phyloP scores from a whole-genome alignment of 208 protist genomes.

The Leishmania tropica region DNA sequence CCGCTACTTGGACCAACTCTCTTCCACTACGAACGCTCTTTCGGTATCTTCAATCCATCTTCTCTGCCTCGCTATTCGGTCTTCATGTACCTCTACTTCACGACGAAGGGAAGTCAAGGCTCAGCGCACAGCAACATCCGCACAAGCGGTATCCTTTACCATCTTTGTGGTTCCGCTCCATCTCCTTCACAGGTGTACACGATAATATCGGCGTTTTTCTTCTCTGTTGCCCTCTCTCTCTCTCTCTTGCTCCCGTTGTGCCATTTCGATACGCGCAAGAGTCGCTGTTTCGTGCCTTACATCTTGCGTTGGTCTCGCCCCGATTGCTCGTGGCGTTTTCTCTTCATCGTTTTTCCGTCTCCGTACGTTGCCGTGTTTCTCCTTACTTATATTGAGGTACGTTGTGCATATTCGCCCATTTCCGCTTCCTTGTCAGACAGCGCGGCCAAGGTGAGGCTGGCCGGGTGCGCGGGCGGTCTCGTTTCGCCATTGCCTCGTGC shows the following conservation, averaged over 20 bases:
- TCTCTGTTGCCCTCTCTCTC: background rate
- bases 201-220: background rate
- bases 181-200: constrained; percentile 2
- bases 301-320: background rate
- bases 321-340: background rate
- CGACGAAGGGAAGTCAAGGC: background rate
- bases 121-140: background rate
- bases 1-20: background rate
- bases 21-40: background rate
- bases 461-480: background rate
- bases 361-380: background rate
- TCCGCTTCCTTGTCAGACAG: background rate
- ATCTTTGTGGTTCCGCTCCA: constrained; percentile 4
- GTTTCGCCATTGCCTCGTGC: background rate
- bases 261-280: background rate
- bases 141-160: background rate
- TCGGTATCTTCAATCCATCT: background rate
- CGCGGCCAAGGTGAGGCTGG: background rate
- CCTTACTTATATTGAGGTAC: background rate
- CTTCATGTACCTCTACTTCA: background rate
- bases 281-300: background rate
- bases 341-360: background rate
- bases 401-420: background rate
- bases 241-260: background rate
- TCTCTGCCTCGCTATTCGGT: background rate